Percentiles rank a stretch among this genome's conserved stretches.
Evolutionary conservation across 164 flowering plant species (phyloP).

Genomic region (Tetracentron sinense): DNA sequence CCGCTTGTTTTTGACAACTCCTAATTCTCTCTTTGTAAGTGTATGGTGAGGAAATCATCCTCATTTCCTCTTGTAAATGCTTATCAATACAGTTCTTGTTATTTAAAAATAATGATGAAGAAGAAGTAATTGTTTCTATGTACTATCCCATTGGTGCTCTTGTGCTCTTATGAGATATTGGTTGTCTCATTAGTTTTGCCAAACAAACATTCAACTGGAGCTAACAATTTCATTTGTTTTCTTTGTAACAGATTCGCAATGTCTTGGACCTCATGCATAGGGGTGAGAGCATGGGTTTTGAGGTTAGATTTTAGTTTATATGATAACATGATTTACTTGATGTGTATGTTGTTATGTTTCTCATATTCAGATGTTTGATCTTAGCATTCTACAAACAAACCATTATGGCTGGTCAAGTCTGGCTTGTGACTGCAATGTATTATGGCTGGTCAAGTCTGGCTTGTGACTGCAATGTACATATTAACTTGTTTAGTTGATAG

Average conservation of each 20-base stretch:
- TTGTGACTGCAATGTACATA: no score
- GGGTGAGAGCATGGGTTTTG: constrained; percentile 72
- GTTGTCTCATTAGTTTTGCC: background rate
- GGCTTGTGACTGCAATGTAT: background rate
- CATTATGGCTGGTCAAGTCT: background rate
- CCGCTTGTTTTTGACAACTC: no score
- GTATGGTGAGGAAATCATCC: no score
- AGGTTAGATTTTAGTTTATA: constrained; percentile 49
- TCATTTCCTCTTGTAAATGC: no score
- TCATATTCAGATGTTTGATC: background rate
- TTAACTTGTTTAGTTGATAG: no score
- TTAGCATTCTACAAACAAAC: background rate
- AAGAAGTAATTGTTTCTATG: no score
- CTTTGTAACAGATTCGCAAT: constrained; percentile 59
- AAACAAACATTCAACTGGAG: background rate
- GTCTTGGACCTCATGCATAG: constrained; percentile 77
- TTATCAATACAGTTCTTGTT: no score
- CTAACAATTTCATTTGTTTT: background rate
- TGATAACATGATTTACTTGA: no score
- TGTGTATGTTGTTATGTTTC: background rate
- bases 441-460: background rate
- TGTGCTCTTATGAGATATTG: background rate
- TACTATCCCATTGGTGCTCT: no score
- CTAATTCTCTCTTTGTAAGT: no score
- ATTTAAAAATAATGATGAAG: no score